Conservation (phyloP, 768 basidiomycete genomes). For the Tephrocybe sp. region DNA sequence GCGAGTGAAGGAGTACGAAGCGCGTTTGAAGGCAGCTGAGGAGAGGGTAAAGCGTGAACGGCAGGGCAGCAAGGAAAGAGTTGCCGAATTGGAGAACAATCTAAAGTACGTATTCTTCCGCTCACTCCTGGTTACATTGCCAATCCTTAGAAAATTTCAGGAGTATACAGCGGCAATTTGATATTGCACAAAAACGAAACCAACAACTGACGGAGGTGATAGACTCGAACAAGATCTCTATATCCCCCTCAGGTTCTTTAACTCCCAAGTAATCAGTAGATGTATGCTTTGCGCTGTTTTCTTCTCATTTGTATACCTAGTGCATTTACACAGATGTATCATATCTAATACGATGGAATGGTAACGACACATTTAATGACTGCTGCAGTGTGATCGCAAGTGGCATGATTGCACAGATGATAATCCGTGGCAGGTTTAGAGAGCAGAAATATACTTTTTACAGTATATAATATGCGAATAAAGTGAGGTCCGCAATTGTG, state of each 20-base stretch:
- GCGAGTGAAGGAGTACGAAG: slow-evolving; percentile 91
- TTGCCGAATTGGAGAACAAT: slow-evolving; percentile 67
- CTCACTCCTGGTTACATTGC: not conserved
- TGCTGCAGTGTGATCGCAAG: too few relatives aligned
- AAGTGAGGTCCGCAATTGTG: too few relatives aligned
- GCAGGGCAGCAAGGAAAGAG: slow-evolving; percentile 90
- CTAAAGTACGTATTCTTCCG: slow-evolving; percentile 50
- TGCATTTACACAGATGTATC: slow-evolving; percentile 6
- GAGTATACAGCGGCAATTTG: slow-evolving; percentile 74
- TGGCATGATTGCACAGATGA: too few relatives aligned
- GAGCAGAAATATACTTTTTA: too few relatives aligned
- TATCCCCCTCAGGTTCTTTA: slow-evolving; percentile 7
- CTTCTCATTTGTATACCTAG: slow-evolving; percentile 6
- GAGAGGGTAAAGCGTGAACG: slow-evolving; percentile 92
- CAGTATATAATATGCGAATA: too few relatives aligned
- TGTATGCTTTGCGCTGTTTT: not conserved
- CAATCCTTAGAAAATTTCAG: slow-evolving; percentile 33
- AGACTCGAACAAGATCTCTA: slow-evolving; percentile 33
- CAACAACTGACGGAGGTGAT: slow-evolving; percentile 57
- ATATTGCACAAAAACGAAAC: slow-evolving; percentile 75
- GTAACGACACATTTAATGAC: too few relatives aligned
- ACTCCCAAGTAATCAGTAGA: slow-evolving; percentile 11
- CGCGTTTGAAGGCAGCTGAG: slow-evolving; percentile 75
- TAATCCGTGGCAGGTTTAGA: too few relatives aligned
- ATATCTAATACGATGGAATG: slow-evolving; percentile 3